Percentiles rank a stretch among this genome's conserved stretches.
phyloP scores from a whole-genome alignment of 164 flowering plant species.

The Umbellularia californica region DNA sequence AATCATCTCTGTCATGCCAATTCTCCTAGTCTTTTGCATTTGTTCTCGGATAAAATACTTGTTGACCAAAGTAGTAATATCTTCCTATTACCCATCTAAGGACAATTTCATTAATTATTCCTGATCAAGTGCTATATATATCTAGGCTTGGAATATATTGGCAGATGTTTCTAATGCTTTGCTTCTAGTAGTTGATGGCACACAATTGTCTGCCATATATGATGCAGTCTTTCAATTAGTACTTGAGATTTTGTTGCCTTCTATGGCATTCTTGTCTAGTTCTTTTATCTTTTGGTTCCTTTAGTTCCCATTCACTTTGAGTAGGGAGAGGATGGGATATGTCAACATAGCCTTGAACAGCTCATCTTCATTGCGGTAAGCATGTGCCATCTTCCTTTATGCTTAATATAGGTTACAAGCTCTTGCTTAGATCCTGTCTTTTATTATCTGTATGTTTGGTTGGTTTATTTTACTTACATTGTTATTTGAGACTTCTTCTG shows the following conservation, averaged over 20 bases:
- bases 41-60: background rate
- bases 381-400: conserved; percentile 52
- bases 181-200: background rate
- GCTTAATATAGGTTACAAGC: conserved; percentile 15
- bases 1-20: too few species aligned
- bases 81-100: background rate
- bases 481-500: background rate
- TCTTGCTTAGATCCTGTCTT: conserved; percentile 2
- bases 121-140: background rate
- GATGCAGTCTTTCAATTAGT: background rate
- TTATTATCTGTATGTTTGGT: background rate
- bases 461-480: background rate
- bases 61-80: background rate
- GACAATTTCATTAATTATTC: background rate
- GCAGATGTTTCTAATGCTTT: background rate
- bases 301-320: conserved; percentile 65
- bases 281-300: conserved; percentile 29
- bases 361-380: conserved; percentile 77
- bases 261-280: conserved; percentile 34
- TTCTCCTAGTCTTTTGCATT: background rate
- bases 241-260: conserved; percentile 9
- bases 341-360: conserved; percentile 73
- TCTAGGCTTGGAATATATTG: background rate
- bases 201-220: background rate
- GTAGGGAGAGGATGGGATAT: conserved; percentile 81